phyloP scores from a whole-genome alignment of 2,329 filamentous ascomycete genomes.

The Aphanoascus verrucosus region DNA sequence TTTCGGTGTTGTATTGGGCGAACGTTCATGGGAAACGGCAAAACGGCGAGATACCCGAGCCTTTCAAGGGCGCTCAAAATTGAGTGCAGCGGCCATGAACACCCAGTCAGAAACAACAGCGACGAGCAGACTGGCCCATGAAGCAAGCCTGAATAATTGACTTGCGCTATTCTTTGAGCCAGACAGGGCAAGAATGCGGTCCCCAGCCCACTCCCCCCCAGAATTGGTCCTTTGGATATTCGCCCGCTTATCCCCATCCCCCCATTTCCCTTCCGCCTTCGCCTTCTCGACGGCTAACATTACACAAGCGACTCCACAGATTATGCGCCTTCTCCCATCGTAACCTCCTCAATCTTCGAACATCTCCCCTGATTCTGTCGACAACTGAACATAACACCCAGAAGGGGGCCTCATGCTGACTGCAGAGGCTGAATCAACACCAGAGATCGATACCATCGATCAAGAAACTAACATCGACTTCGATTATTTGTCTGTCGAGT shows the following conservation, averaged over 20 bases:
- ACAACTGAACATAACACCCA: background rate
- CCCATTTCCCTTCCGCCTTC: background rate
- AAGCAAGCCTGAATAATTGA: background rate
- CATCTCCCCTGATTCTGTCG: background rate
- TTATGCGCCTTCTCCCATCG: background rate
- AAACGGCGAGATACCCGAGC: no score
- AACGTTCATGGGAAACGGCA: background rate
- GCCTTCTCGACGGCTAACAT: background rate
- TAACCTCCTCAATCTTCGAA: background rate
- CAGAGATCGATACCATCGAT: background rate
- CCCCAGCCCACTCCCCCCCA: background rate
- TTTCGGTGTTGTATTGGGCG: background rate
- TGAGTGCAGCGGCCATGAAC: background rate
- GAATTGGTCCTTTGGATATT: background rate
- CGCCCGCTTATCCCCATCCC: background rate
- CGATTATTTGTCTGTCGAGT: no score
- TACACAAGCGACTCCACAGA: background rate
- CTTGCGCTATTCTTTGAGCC: background rate
- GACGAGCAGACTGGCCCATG: no score
- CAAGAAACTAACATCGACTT: no score
- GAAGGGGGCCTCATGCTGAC: background rate
- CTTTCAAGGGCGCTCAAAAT: background rate
- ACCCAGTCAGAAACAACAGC: background rate
- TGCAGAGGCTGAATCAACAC: background rate
- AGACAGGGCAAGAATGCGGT: background rate